Conservation (phyloP, 345 rosid genomes). For the Alliaria petiolata region DNA sequence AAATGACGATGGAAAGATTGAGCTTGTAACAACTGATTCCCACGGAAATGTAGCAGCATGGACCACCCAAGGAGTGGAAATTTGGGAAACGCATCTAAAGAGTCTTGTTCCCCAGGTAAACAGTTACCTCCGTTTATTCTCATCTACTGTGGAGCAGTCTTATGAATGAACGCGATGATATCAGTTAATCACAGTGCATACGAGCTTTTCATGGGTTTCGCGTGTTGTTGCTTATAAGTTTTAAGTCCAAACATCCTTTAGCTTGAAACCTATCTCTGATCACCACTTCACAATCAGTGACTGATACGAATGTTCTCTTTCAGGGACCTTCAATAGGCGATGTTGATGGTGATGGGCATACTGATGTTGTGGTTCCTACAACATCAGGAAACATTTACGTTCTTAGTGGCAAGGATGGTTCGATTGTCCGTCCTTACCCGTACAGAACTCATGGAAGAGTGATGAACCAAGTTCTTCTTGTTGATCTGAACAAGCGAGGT, state of each 20-base stretch:
- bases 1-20: conserved; percentile 98
- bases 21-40: conserved; percentile 88
- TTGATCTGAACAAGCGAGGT: conserved; percentile 74
- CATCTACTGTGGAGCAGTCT: neutral
- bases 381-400: conserved; percentile 88
- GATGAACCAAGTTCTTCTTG: conserved; percentile 96
- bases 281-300: conserved; percentile 1
- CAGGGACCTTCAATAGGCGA: conserved; percentile 95
- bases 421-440: conserved; percentile 81
- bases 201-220: neutral
- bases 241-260: neutral
- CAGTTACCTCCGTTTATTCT: neutral
- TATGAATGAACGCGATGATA: neutral
- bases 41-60: conserved; percentile 99
- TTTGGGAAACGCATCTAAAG: conserved; percentile 88
- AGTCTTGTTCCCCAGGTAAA: conserved; percentile 93
- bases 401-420: conserved; percentile 95
- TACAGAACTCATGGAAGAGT: conserved; percentile 98
- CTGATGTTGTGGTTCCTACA: conserved; percentile 93
- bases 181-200: neutral
- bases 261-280: conserved; percentile 12
- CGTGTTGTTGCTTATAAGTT: conserved; percentile 1
- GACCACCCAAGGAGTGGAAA: conserved; percentile 87
- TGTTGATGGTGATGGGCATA: conserved; percentile 94
- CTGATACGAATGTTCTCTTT: conserved; percentile 26